A percentile compares a stretch with the other conserved stretches of the same genome.
phyloP scores from a whole-genome alignment of 257 asterid genomes.

The Solanum appendiculatum region DNA sequence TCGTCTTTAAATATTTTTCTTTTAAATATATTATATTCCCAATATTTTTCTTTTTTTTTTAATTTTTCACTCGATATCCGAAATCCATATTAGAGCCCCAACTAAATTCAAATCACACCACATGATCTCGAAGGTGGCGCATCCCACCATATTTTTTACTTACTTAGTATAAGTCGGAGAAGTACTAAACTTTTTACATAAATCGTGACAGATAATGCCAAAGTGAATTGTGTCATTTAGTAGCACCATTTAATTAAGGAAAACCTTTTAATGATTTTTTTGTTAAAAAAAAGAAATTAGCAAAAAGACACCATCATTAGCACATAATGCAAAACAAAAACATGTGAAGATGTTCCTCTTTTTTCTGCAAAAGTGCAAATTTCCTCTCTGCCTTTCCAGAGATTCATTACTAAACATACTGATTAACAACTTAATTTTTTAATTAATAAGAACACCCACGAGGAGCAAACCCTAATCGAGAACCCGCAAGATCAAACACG shows the following conservation, averaged over 20 bases:
- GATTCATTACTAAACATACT: not conserved
- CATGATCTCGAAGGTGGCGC: no score
- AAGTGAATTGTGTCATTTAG: not conserved
- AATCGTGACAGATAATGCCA: not conserved
- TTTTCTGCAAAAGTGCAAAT: not conserved
- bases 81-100: no score
- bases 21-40: not conserved
- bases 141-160: no score
- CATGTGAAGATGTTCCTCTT: not conserved
- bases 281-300: not conserved
- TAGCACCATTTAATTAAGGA: not conserved
- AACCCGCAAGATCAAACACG: slow-evolving; percentile 42
- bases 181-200: not conserved
- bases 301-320: not conserved
- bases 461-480: slow-evolving; percentile 50
- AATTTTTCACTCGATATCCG: no score
- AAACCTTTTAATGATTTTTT: not conserved
- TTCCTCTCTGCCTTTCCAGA: not conserved
- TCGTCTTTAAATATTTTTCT: no score
- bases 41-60: no score
- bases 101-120: no score
- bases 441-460: slow-evolving; percentile 17
- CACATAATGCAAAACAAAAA: not conserved
- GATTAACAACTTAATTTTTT: not conserved
- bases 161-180: no score